Base-by-base conservation (phyloP, 352 stramenopile species). In the Aphanomyces astaci region DNA sequence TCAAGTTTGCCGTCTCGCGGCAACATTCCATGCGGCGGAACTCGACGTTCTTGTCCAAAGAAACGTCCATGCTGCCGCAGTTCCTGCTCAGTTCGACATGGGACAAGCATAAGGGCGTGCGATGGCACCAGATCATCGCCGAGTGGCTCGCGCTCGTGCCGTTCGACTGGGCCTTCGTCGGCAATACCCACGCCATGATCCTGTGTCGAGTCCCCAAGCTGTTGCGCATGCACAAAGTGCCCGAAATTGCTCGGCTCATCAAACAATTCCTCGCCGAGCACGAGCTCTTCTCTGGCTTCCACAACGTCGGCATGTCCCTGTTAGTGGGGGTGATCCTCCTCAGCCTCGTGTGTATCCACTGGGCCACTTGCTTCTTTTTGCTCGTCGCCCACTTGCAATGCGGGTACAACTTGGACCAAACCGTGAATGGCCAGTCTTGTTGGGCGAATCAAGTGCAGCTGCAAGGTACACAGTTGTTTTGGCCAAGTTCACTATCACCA, bases 251-350 rank as follows among this genome's bases (percentile, higher is more conserved):
- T n/a, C 56, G 56, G 19, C 32, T 48, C 11, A 19, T 65, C 15
- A 65, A 65, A 48, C 56, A 48, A 11, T 15, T 24, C 4, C 39
- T 65, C 13, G 56, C 56, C 9, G 56, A 65, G 28, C 32, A 65
- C 36, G 56, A 65, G 28, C 24, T 46, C 2, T 24, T 65, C 25
- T 3, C 15, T 7, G 56, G 56, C 11, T 65, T 65, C 17, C 56
- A 65, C 40, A 65, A 65, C 22, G 33, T 48, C n/a, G 56, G 56
- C 33, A 65, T 65, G 56, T 52, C 56, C 17, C 40, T 65, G 17
- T 36, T 65, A 15, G 15, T 25, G 4, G 22, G 15, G n/a, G 25
- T 46, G 11, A 17, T 52, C 25, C 10, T 51, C 15, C 36, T 52
- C 36, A 65, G 39, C 28, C 22, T 65, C 3, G 56, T 25, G 24